phyloP scores from a whole-genome alignment of 164 flowering plant genomes.

The Cinnamomum micranthum region DNA sequence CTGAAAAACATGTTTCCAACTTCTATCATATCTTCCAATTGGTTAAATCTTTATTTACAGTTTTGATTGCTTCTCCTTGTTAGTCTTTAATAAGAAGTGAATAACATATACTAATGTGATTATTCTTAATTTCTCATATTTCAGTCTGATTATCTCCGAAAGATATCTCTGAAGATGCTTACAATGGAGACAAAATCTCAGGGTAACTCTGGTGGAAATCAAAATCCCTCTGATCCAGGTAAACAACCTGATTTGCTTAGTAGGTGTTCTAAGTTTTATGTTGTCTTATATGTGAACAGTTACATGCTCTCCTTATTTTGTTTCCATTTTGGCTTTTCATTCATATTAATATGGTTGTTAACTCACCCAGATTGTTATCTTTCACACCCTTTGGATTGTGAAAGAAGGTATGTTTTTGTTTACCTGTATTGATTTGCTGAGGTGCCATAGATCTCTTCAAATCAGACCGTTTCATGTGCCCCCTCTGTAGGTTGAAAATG shows the following conservation, averaged over 20 bases:
- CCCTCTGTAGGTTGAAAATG: neutral
- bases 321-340: neutral
- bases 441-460: no score
- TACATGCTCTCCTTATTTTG: neutral
- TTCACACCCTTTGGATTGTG: no score
- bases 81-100: neutral
- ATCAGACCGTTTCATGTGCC: neutral
- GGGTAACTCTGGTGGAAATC: constrained; percentile 26
- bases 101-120: neutral
- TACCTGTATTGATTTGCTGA: no score
- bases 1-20: no score
- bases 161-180: constrained; percentile 67
- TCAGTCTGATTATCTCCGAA: constrained; percentile 64
- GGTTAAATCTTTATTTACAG: no score
- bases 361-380: no score
- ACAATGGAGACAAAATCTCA: constrained; percentile 63
- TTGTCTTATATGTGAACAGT: neutral
- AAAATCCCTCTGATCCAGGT: constrained; percentile 44
- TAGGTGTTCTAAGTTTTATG: no score
- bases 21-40: no score
- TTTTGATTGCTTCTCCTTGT: no score
- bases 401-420: no score
- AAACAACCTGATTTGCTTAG: neutral
- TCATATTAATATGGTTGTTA: no score
- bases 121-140: constrained; percentile 8